These are phyloP conservation scores for Pyrus hybrid DNA, from an alignment of 331 rosid species.

Conservation along the genomic window DNA sequence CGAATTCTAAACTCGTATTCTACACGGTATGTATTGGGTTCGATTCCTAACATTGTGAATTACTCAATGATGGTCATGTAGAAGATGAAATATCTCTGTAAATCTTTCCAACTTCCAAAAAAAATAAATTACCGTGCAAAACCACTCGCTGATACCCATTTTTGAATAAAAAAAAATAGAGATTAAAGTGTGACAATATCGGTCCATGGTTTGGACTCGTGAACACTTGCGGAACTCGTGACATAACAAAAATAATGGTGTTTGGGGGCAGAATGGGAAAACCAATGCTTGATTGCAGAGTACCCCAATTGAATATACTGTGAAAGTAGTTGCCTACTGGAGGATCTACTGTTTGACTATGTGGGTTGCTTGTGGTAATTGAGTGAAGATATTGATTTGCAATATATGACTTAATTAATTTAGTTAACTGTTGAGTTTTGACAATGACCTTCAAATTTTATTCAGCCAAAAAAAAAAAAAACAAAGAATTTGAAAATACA, in stretches of 20 bases:
- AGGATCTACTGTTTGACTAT: background rate
- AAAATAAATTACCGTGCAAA: too few relatives aligned
- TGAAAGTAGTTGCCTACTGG: background rate
- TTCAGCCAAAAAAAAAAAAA: background rate
- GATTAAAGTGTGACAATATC: background rate
- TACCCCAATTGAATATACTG: background rate
- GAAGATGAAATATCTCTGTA: fast-evolving
- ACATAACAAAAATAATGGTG: background rate
- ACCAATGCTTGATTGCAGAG: background rate
- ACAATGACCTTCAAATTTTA: background rate
- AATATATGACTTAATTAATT: background rate
- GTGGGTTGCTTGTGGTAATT: background rate
- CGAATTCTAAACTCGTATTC: fast-evolving
- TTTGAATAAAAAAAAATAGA: too few relatives aligned
- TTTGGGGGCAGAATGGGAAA: background rate
- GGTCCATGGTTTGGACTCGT: background rate
- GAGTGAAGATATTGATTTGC: conserved; percentile 3
- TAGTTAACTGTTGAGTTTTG: background rate
- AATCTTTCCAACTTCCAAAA: fast-evolving
- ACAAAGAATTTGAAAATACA: background rate
- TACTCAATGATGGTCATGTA: fast-evolving
- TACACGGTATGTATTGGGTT: fast-evolving
- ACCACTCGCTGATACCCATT: too few relatives aligned
- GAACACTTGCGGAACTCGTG: background rate
- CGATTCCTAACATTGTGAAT: too few relatives aligned